A percentile compares a stretch with the other conserved stretches of the same genome.
phyloP scores from a whole-genome alignment of 495 filamentous ascomycete genomes.

The Penicillium antarcticum region DNA sequence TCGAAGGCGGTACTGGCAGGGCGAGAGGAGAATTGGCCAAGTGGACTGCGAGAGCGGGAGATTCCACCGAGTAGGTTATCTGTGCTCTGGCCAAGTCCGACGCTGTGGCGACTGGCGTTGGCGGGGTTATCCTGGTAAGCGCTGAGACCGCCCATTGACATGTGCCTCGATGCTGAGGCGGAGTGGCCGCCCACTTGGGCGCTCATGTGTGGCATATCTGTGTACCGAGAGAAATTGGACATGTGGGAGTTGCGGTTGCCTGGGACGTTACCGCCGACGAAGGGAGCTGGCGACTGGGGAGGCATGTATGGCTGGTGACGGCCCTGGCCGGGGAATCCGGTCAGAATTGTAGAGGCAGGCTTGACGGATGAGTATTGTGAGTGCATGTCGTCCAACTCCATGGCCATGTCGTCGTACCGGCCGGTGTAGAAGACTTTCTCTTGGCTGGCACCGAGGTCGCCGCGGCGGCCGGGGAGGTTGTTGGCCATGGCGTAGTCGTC shows the following conservation, averaged over 20 bases:
- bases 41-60: slow-evolving; percentile 52
- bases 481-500: slow-evolving; percentile 94
- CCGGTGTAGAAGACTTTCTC: slow-evolving; percentile 61
- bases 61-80: slow-evolving; percentile 55
- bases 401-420: slow-evolving; percentile 60
- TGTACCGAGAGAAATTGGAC: slow-evolving; percentile 53
- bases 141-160: slow-evolving; percentile 61
- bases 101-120: slow-evolving; percentile 45
- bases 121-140: slow-evolving; percentile 51
- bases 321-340: slow-evolving; percentile 71
- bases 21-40: slow-evolving; percentile 46
- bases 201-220: slow-evolving; percentile 44
- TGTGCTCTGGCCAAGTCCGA: slow-evolving; percentile 51
- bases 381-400: slow-evolving; percentile 98
- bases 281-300: slow-evolving; percentile 72
- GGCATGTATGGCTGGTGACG: slow-evolving; percentile 65
- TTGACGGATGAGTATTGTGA: slow-evolving; percentile 93
- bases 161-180: slow-evolving; percentile 44
- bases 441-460: slow-evolving; percentile 43
- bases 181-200: slow-evolving; percentile 25
- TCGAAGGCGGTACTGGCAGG: slow-evolving; percentile 65
- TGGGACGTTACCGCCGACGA: slow-evolving; percentile 47
- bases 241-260: slow-evolving; percentile 55
- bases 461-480: slow-evolving; percentile 87
- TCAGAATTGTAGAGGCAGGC: slow-evolving; percentile 87